These are phyloP conservation scores for Skeletonema menzelii DNA, from an alignment of 108 stramenopile genomes.

Conservation along the genomic window DNA sequence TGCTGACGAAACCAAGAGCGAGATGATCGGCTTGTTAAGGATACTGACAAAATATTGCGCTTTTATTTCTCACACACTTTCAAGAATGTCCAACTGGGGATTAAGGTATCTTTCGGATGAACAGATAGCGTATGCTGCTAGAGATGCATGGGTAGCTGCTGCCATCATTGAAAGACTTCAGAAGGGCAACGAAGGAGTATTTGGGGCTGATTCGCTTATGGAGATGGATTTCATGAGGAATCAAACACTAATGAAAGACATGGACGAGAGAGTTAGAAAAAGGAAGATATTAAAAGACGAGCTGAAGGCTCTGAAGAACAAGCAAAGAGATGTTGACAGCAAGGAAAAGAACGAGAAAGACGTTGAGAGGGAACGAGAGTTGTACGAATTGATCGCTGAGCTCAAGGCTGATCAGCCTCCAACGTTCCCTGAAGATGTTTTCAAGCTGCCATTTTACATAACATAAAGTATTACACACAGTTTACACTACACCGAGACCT, in stretches of 20 bases:
- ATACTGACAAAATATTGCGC: constrained; percentile 3
- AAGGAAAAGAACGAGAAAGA: not conserved
- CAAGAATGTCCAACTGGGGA: constrained; percentile 57
- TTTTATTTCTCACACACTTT: not conserved
- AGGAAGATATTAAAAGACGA: constrained; percentile 37
- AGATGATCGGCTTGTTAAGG: not conserved
- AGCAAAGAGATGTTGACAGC: not conserved
- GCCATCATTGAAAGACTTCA: constrained; percentile 55
- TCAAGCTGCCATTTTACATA: constrained; percentile 25
- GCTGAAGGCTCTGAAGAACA: constrained; percentile 18
- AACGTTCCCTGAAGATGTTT: constrained; percentile 15
- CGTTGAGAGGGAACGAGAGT: constrained; percentile 13
- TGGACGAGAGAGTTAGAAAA: constrained; percentile 32
- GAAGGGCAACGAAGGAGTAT: constrained; percentile 19
- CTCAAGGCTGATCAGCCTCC: constrained; percentile 32
- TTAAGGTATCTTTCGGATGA: constrained; percentile 46
- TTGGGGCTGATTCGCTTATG: constrained; percentile 38
- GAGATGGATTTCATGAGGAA: constrained; percentile 32
- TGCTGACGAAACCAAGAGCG: no score
- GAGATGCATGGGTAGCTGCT: constrained; percentile 85
- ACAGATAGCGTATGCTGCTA: constrained; percentile 72
- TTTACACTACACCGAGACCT: constrained; percentile 22
- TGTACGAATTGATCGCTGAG: constrained; percentile 4
- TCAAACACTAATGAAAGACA: constrained; percentile 34
- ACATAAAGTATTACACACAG: not conserved